Conservation (phyloP, 176 grass and related monocot species). For the Lolium rigidum region DNA sequence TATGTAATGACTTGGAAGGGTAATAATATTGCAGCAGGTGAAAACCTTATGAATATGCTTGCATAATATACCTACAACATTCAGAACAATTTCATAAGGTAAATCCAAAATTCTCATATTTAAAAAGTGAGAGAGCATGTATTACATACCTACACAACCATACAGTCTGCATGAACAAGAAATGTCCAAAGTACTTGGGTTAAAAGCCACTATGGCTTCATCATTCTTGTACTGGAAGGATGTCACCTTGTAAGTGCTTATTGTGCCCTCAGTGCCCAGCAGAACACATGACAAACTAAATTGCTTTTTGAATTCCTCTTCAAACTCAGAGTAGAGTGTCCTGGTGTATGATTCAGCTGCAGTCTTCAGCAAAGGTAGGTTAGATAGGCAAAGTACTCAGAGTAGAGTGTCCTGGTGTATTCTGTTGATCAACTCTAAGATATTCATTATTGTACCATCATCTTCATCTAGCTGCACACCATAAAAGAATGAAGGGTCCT, state of each 20-base stretch:
- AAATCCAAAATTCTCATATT: too few species aligned
- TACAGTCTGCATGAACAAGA: conserved; percentile 56
- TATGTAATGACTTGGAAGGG: background rate
- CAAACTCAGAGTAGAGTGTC: conserved; percentile 46
- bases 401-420: too few species aligned
- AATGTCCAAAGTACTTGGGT: conserved; percentile 33
- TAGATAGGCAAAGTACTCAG: conserved; percentile 40
- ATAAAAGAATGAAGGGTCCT: too few species aligned
- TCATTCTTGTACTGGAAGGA: conserved; percentile 32
- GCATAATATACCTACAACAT: background rate
- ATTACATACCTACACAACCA: conserved; percentile 17
- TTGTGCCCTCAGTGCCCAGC: conserved; percentile 31
- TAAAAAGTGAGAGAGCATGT: background rate
- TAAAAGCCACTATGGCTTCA: conserved; percentile 47
- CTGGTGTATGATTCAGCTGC: conserved; percentile 55
- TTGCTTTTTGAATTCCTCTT: conserved; percentile 59
- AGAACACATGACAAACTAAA: conserved; percentile 43
- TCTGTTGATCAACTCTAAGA: too few species aligned
- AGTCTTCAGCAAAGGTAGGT: conserved; percentile 52
- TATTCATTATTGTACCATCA: too few species aligned
- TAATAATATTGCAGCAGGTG: background rate
- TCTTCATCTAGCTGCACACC: too few species aligned
- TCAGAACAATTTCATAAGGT: too few species aligned
- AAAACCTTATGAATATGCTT: background rate
- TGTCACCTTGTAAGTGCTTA: conserved; percentile 46